A percentile compares a stretch with the other conserved stretches of the same genome.
Conservation (phyloP, 2,329 filamentous ascomycete species). For the Cercospora sp. region DNA sequence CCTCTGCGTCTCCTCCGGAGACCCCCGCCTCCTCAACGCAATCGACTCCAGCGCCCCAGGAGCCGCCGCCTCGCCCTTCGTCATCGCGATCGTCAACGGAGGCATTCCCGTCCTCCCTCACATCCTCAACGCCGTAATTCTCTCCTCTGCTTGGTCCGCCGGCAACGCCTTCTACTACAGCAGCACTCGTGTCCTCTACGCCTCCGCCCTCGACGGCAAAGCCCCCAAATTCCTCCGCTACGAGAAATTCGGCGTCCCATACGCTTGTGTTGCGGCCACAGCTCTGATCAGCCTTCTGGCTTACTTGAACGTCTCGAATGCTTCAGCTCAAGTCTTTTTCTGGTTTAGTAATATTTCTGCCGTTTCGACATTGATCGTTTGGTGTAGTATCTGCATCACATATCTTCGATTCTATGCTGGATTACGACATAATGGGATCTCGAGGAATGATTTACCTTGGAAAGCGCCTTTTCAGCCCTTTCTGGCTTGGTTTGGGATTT, state of each 20-base stretch:
- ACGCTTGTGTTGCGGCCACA: conserved; percentile 46
- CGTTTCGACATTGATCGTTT: conserved; percentile 66
- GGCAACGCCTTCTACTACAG: conserved; percentile 59
- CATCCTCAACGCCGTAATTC: conserved; percentile 68
- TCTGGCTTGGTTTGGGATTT: conserved; percentile 58
- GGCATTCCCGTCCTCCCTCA: conserved; percentile 62
- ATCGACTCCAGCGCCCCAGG: conserved; percentile 36
- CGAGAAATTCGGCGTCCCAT: conserved; percentile 53
- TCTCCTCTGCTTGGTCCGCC: conserved; percentile 63
- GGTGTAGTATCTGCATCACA: conserved; percentile 63
- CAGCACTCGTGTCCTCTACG: conserved; percentile 55
- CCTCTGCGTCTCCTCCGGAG: conserved; percentile 45
- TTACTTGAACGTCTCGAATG: conserved; percentile 65
- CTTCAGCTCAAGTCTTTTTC: conserved; percentile 63
- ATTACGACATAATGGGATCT: conserved; percentile 54
- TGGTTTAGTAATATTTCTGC: conserved; percentile 67
- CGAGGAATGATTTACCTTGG: conserved; percentile 61
- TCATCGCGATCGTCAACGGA: conserved; percentile 61
- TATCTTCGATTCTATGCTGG: conserved; percentile 63
- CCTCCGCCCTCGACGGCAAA: conserved; percentile 63
- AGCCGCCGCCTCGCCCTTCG: conserved; percentile 53
- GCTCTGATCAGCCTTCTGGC: conserved; percentile 47
- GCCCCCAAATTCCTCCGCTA: conserved; percentile 61
- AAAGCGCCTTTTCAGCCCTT: conserved; percentile 66
- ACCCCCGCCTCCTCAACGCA: conserved; percentile 37